Percentiles rank a stretch among this genome's conserved stretches.
Evolutionary conservation across 495 filamentous ascomycete genomes (phyloP).

Genomic region (Clavariopsis aquatica): DNA sequence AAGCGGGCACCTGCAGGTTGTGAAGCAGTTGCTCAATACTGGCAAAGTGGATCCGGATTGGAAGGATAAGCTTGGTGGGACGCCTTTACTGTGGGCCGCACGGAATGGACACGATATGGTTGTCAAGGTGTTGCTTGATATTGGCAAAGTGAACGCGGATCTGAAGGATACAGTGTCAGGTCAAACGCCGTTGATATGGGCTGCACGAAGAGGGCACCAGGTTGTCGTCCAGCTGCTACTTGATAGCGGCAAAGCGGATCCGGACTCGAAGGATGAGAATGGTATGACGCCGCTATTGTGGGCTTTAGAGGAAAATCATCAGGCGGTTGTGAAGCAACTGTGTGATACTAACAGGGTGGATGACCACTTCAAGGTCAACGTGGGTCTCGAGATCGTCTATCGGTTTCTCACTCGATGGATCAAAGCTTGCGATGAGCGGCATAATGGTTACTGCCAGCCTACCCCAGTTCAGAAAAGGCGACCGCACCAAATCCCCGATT

Average conservation of each 20-base stretch:
- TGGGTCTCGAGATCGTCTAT: not conserved
- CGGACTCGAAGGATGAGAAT: conserved; percentile 9
- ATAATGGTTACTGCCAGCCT: not conserved
- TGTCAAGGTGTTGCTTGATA: too few relatives aligned
- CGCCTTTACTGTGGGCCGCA: too few relatives aligned
- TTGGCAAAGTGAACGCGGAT: not conserved
- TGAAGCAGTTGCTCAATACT: conserved; percentile 6
- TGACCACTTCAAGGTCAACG: not conserved
- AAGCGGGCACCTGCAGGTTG: conserved; percentile 7
- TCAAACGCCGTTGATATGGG: conserved; percentile 10
- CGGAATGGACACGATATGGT: too few relatives aligned
- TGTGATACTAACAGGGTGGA: conserved; percentile 3
- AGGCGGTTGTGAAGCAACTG: conserved; percentile 14
- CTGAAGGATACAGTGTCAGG: not conserved
- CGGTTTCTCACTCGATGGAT: conserved; percentile 1
- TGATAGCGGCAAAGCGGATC: conserved; percentile 8
- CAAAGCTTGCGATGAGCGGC: conserved; percentile 2
- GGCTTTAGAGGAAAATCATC: not conserved
- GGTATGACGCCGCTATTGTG: conserved; percentile 2
- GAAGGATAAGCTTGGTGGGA: not conserved
- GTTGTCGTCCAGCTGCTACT: conserved; percentile 4
- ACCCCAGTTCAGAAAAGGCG: not conserved
- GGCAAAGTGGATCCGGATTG: conserved; percentile 6
- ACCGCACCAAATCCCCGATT: not conserved
- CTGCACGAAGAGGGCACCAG: conserved; percentile 5